Evolutionary conservation across 139 green algal genomes (phyloP).

Genomic region (Chlamydomonas asymmetrica): DNA sequence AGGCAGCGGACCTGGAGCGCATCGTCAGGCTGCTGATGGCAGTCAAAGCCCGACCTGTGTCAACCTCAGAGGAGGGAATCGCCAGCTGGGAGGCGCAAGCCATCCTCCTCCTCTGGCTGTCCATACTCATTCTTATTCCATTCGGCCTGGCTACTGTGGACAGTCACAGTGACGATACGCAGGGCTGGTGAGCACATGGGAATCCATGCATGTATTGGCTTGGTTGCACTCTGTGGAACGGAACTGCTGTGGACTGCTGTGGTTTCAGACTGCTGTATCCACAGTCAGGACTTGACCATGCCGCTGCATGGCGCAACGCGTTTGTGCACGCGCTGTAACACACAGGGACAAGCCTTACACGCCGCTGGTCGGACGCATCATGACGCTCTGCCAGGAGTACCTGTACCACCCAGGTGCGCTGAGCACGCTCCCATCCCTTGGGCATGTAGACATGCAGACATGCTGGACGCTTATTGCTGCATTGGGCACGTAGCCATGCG

Average conservation of each 20-base stretch:
- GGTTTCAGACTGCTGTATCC: too few relatives aligned
- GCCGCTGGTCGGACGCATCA: conserved; percentile 58
- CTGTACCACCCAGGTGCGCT: conserved; percentile 57
- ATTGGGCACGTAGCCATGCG: too few relatives aligned
- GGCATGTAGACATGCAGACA: too few relatives aligned
- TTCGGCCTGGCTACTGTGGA: conserved; percentile 93
- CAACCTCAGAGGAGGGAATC: conserved; percentile 27
- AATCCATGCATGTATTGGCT: too few relatives aligned
- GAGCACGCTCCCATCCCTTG: too few relatives aligned
- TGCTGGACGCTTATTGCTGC: too few relatives aligned
- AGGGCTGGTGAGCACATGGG: too few relatives aligned
- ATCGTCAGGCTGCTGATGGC: conserved; percentile 68
- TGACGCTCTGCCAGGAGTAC: conserved; percentile 68
- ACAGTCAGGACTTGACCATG: too few relatives aligned
- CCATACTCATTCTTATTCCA: conserved; percentile 88
- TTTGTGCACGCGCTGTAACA: conserved; percentile 2
- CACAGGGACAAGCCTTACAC: conserved; percentile 39
- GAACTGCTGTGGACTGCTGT: too few relatives aligned
- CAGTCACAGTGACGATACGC: conserved; percentile 26
- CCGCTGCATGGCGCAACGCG: background rate
- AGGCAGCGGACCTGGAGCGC: conserved; percentile 78
- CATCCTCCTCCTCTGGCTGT: conserved; percentile 94
- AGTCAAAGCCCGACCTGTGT: conserved; percentile 11
- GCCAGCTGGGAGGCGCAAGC: conserved; percentile 74
- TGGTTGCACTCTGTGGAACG: too few relatives aligned